Percentiles rank a stretch among this genome's conserved stretches.
Evolutionary conservation across 345 rosid species (phyloP).

Genomic region (Physaria fendleri): DNA sequence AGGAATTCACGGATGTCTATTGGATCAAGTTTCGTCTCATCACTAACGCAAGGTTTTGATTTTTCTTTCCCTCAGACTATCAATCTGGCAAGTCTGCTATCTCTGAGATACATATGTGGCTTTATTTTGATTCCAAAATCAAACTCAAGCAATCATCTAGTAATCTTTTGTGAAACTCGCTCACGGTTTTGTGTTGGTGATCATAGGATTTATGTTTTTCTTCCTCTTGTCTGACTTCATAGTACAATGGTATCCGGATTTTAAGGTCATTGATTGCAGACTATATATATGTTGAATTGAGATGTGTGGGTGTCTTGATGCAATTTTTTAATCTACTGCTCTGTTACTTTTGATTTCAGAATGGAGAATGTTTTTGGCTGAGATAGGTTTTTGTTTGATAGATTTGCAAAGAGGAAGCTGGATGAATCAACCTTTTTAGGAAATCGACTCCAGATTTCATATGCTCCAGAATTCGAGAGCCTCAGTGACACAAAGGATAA

Average conservation of each 20-base stretch:
- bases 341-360: not conserved
- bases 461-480: constrained; percentile 79
- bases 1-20: constrained; percentile 69
- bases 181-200: not conserved
- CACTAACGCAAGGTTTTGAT: constrained; percentile 62
- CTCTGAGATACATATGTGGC: not conserved
- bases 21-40: constrained; percentile 67
- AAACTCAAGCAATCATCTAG: not conserved
- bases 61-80: not conserved
- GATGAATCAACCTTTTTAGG: constrained; percentile 77
- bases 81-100: not conserved
- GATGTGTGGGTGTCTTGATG: not conserved
- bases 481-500: constrained; percentile 64
- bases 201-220: not conserved
- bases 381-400: constrained; percentile 13
- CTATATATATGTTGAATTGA: not conserved
- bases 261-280: not conserved
- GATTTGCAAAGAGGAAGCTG: constrained; percentile 89
- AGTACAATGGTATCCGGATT: not conserved
- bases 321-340: not conserved
- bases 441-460: constrained; percentile 58
- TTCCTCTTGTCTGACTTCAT: not conserved
- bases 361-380: not conserved
- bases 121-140: not conserved
- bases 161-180: not conserved